phyloP scores from a whole-genome alignment of 257 asterid genomes.

The Primulina huaijiensis region DNA sequence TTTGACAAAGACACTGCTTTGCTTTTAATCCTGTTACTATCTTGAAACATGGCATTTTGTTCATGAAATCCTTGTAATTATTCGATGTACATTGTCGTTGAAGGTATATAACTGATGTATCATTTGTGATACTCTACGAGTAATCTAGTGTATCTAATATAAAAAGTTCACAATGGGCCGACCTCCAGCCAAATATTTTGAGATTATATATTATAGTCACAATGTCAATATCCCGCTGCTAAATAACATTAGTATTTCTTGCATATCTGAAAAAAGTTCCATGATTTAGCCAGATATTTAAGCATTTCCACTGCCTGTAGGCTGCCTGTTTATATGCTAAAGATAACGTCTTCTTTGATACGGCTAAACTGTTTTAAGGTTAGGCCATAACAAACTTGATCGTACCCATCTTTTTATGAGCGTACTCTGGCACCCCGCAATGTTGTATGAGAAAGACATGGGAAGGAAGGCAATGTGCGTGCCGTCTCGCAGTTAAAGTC shows the following conservation, averaged over 20 bases:
- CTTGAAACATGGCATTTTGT: background rate
- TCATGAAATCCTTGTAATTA: background rate
- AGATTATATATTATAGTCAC: background rate
- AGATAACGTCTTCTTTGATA: background rate
- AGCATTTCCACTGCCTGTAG: background rate
- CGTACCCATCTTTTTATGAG: background rate
- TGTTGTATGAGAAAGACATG: background rate
- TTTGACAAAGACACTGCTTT: background rate
- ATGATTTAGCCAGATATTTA: background rate
- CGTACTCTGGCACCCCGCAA: background rate
- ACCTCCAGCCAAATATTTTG: background rate
- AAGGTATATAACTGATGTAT: background rate
- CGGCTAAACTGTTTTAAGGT: background rate
- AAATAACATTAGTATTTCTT: background rate
- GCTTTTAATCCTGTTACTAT: background rate
- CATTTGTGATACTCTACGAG: too few relatives aligned
- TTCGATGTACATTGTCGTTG: background rate
- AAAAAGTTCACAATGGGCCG: background rate
- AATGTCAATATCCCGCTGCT: background rate
- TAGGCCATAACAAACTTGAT: background rate
- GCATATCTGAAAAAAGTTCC: background rate
- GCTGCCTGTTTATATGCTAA: background rate
- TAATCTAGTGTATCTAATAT: background rate
- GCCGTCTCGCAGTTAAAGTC: background rate
- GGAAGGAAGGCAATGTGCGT: background rate